Evolutionary conservation across 2,329 filamentous ascomycete genomes (phyloP), one percentile per base, ranked within the genome.

Genomic region (Akanthomyces muscarius): DNA sequence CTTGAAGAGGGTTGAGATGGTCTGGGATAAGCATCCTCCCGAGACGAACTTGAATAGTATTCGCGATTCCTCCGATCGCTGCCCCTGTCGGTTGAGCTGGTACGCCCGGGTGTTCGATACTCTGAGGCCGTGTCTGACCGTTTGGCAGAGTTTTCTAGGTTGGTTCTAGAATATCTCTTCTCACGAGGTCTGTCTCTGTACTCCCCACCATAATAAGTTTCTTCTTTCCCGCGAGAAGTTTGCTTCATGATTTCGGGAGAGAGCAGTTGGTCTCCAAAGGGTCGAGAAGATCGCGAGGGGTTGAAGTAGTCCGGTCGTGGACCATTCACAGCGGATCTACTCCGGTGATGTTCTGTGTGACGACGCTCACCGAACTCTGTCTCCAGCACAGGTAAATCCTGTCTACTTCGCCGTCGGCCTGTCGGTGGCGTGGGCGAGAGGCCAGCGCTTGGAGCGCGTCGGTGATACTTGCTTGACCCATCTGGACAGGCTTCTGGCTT

Each of bases 311-410:
- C 73, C 1, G 72, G 69, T 4, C 72, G 67, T 33, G 66, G 69
- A 65, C 68, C 69, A 30, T 73, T 71, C 1, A 73, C 70, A 23
- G 73, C 72, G 4, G 78, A 79, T 30, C 71, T 73, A 55, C 72
- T 75, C 30, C 76, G 71, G 53, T 72, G 72, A 59, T 74, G 75
- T 45, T 75, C 69, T 44, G 68, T 65, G 5, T 66, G 52, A 51
- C 65, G 68, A 21, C 69, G 67, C 52, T 71, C 66, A 42, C 68
- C 66, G 6, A 78, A 52, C 1, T 77, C 73, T 2, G 81, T 83
- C 36, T 80, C 76, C 16, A 83, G 72, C 6, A 73, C 75, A 4
- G 81, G 80, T 5, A 83, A 68, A 33, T 81, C 71, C 52, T 76
- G 73, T 57, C 73, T 71, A 66, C 70, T 75, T 67, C 69, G 71